Conservation (phyloP, 257 asterid species). For the Solanum lignicaule region DNA sequence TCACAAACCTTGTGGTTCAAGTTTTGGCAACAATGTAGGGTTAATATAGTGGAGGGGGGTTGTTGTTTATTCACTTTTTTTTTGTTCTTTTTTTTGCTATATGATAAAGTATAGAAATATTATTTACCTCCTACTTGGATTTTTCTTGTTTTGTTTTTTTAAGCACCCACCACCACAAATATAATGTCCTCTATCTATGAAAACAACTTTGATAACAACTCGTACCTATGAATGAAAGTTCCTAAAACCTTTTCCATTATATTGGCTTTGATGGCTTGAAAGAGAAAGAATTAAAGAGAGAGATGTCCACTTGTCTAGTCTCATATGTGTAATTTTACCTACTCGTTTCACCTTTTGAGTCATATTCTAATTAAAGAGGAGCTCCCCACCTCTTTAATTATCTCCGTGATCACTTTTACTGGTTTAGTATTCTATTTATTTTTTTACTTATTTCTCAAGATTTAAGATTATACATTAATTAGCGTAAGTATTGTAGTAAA, state of each 20-base stretch:
- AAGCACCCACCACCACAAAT: conserved; percentile 18
- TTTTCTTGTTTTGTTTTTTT: neutral
- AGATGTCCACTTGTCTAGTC: conserved; percentile 31
- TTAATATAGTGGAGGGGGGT: neutral
- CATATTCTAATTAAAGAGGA: conserved; percentile 9
- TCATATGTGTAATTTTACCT: conserved; percentile 13
- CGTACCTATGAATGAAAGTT: conserved; percentile 27
- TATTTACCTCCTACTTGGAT: conserved; percentile 24
- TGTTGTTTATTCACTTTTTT: neutral
- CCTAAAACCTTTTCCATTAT: conserved; percentile 25
- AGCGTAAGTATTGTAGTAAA: neutral
- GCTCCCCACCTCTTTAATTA: conserved; percentile 27
- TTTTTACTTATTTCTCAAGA: no score
- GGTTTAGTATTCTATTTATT: neutral
- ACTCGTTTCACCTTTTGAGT: conserved; percentile 11
- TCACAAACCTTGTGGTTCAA: conserved; percentile 35
- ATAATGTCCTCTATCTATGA: neutral
- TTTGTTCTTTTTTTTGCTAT: neutral
- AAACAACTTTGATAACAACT: conserved; percentile 7
- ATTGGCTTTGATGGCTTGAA: conserved; percentile 24
- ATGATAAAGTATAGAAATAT: neutral
- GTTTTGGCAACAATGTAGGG: conserved; percentile 15
- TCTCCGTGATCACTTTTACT: no score
- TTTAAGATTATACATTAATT: no score
- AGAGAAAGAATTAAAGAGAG: neutral